Evolutionary conservation across 2,329 filamentous ascomycete genomes (phyloP).

Genomic region (Xylaria arbuscula): DNA sequence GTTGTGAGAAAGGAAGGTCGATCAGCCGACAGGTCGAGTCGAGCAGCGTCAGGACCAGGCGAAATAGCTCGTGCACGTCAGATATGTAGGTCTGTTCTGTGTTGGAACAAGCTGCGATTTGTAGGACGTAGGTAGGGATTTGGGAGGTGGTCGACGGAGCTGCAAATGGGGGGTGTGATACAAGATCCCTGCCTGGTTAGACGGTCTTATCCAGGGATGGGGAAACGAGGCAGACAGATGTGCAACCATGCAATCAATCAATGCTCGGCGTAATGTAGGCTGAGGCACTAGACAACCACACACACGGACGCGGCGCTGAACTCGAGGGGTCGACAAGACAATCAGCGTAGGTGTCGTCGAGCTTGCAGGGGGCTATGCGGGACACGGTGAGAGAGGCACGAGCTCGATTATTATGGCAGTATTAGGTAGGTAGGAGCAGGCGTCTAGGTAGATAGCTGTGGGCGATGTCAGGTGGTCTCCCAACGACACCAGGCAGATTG

Average conservation of each 20-base stretch:
- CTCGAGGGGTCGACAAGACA: conserved; percentile 14
- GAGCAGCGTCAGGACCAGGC: not conserved
- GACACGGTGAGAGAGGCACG: conserved; percentile 15
- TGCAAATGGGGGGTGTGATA: conserved; percentile 20
- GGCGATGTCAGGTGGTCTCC: not conserved
- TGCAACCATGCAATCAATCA: conserved; percentile 2
- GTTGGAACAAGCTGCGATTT: not conserved
- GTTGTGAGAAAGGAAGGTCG: not conserved
- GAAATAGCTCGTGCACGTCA: not conserved
- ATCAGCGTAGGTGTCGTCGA: conserved; percentile 9
- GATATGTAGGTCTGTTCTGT: not conserved
- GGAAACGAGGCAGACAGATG: conserved; percentile 7
- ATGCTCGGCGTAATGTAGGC: not conserved
- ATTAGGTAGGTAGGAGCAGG: not conserved
- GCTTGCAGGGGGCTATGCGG: conserved; percentile 8
- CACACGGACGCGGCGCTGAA: conserved; percentile 7
- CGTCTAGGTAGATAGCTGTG: not conserved
- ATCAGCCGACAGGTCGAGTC: not conserved
- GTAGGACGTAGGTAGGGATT: not conserved
- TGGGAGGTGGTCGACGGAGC: not conserved
- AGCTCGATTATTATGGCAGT: conserved; percentile 3
- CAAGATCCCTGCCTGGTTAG: conserved; percentile 11
- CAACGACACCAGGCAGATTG: not conserved
- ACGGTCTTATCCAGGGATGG: not conserved
- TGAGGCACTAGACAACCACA: not conserved